Base-by-base conservation (phyloP, 495 filamentous ascomycete species). In the Tuber melanosporum region DNA sequence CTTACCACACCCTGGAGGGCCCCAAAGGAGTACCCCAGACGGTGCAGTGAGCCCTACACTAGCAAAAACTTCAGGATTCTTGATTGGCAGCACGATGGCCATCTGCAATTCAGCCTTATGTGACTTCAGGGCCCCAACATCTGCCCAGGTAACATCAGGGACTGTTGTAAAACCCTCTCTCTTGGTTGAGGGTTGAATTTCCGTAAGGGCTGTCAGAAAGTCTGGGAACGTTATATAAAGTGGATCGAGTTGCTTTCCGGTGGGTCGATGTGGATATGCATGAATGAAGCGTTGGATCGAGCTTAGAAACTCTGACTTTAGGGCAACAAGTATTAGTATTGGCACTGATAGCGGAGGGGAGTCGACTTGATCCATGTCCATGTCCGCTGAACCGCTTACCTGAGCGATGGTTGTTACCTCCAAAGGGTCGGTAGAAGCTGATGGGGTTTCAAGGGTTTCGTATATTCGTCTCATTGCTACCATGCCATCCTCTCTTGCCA, bases 151-250 rank as follows among this genome's bases (percentile, higher is more conserved):
- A 46, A 46, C 44, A 46, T 17, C 44, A 46, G 44, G 44, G 44
- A 46, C 44, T 46, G 95, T 97, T 44, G 94, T 93, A 85, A 99
- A 99, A 77, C 95, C 95, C 86, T 99, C 95, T 26, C 95, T 91
- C 83, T 97, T 96, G 32, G 93, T 92, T 1, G 94, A 97, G 6
- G 95, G 95, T 78, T 96, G 94, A 73, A 98, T 94, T 80, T 90
- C 91, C 49, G 92, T 89, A 44, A 97, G 87, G 44, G 95, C 95
- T 8, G 88, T 88, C 42, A 91, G 85, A 84, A 97, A 95, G 73
- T 95, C 92, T 10, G 85, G 72, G 47, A 83, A 72, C 22, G 78
- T 83, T 62, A 83, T 83, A 45, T 78, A 47, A n/a, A 83, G 79
- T 12, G 82, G 81, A n/a, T 74, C 73, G 69, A 83, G 82, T 69